Conservation (phyloP, 164 flowering plant species). For the Sextonia rubra region DNA sequence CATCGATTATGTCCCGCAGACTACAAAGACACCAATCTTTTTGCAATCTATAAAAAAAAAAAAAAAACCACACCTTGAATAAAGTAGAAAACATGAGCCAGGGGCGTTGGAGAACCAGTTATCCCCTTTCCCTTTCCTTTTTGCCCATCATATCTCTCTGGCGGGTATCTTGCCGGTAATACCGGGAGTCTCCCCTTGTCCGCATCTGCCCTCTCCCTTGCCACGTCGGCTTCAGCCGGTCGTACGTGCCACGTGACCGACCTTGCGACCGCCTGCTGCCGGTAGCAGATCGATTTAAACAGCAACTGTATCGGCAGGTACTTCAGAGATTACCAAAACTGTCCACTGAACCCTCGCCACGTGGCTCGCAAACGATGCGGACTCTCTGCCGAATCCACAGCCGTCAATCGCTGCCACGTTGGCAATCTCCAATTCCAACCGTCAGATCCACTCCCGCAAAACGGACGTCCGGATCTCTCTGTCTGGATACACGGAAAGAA, state of each 20-base stretch:
- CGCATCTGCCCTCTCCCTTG: not conserved
- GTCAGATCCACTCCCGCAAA: not conserved
- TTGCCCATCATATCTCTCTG: not conserved
- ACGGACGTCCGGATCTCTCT: not conserved
- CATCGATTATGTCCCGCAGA: too few species aligned
- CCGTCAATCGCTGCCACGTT: constrained; percentile 1
- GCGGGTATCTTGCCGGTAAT: not conserved
- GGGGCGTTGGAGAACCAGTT: too few species aligned
- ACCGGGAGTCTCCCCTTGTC: not conserved
- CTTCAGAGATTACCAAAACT: not conserved
- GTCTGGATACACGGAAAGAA: not conserved
- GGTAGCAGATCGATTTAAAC: not conserved
- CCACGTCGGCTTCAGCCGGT: not conserved
- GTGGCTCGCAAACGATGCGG: not conserved
- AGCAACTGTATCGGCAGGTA: not conserved
- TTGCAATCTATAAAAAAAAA: too few species aligned
- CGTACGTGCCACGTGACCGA: not conserved
- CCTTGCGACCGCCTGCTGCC: not conserved
- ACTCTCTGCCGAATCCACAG: not conserved
- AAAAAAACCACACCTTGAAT: too few species aligned
- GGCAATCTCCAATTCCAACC: not conserved
- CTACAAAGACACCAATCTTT: too few species aligned
- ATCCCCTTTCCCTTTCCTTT: too few species aligned
- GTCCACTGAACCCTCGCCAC: not conserved
- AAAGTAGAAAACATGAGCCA: too few species aligned